phyloP scores from a whole-genome alignment of 148 eudicot species.

The Mesembryanthemum crystallinum region DNA sequence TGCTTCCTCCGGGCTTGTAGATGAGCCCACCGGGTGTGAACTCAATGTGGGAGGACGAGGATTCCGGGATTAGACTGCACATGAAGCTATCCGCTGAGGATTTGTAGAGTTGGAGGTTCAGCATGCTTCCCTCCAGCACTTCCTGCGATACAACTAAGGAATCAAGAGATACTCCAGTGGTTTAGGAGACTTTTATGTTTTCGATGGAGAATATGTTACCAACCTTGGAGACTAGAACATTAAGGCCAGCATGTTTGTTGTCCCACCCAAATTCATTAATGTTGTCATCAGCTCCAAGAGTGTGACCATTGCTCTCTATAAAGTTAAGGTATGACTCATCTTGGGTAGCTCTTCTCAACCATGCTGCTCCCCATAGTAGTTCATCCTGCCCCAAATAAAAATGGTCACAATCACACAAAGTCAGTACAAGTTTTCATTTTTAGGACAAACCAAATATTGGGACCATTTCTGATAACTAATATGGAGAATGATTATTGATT shows the following conservation, averaged over 20 bases:
- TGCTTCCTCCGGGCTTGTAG: slow-evolving; percentile 80
- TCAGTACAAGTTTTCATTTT: background rate
- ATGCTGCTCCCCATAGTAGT: slow-evolving; percentile 93
- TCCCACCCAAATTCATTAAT: slow-evolving; percentile 97
- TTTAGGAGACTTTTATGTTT: too few species aligned
- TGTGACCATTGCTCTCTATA: slow-evolving; percentile 69
- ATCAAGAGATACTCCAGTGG: too few species aligned
- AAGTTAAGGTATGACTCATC: slow-evolving; percentile 63
- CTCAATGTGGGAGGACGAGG: slow-evolving; percentile 66
- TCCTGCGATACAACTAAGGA: slow-evolving; percentile 46
- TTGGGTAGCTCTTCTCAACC: slow-evolving; percentile 78
- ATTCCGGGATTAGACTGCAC: slow-evolving; percentile 77
- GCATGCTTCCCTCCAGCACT: slow-evolving; percentile 55
- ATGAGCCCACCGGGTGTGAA: slow-evolving; percentile 86
- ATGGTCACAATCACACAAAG: slow-evolving; percentile 15
- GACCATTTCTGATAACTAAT: background rate
- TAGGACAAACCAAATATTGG: slow-evolving; percentile 5
- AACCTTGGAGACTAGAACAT: slow-evolving; percentile 89
- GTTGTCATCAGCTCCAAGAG: slow-evolving; percentile 82
- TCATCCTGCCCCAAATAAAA: slow-evolving; percentile 60
- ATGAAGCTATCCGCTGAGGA: slow-evolving; percentile 87
- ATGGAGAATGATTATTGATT: background rate
- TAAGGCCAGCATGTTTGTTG: slow-evolving; percentile 93
- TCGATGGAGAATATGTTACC: background rate
- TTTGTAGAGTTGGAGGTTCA: slow-evolving; percentile 69